Evolutionary conservation across 164 flowering plant species (phyloP).

Genomic region (Kalanchoe fedtschenkoi): DNA sequence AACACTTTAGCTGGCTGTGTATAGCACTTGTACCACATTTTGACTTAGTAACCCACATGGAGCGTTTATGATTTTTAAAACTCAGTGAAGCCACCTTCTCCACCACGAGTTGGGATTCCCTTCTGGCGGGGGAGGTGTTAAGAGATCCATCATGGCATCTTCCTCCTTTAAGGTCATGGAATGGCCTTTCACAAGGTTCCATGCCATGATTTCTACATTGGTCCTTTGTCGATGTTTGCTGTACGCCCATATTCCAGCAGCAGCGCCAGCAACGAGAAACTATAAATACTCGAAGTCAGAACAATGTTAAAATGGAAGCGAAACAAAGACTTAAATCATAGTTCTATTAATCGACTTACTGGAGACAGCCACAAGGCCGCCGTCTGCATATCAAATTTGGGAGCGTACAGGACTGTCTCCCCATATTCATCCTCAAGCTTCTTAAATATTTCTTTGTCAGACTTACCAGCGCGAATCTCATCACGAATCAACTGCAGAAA

Average conservation of each 20-base stretch:
- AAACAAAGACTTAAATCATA: neutral
- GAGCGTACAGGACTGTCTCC: conserved; percentile 85
- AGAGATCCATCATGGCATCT: conserved; percentile 63
- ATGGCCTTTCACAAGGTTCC: conserved; percentile 73
- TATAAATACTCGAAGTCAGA: conserved; percentile 16
- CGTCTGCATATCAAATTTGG: too few species aligned
- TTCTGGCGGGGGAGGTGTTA: conserved; percentile 58
- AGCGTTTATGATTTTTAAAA: neutral
- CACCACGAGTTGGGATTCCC: conserved; percentile 29
- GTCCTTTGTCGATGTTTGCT: conserved; percentile 63
- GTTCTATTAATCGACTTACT: neutral
- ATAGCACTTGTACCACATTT: neutral
- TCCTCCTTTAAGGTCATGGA: too few species aligned
- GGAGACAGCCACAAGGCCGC: conserved; percentile 93
- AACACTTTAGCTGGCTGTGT: neutral
- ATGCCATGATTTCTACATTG: too few species aligned
- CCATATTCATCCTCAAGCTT: conserved; percentile 92
- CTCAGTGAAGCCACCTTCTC: too few species aligned
- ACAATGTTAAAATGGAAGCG: neutral
- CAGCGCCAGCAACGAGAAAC: conserved; percentile 75
- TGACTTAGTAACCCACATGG: neutral
- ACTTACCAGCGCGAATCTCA: conserved; percentile 72
- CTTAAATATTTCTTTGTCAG: conserved; percentile 73
- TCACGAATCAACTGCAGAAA: too few species aligned
- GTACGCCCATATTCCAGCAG: conserved; percentile 68